Evolutionary conservation across 768 basidiomycete genomes (phyloP), one percentile per base, ranked within the genome.

Genomic region (Lentinula guzmanii): DNA sequence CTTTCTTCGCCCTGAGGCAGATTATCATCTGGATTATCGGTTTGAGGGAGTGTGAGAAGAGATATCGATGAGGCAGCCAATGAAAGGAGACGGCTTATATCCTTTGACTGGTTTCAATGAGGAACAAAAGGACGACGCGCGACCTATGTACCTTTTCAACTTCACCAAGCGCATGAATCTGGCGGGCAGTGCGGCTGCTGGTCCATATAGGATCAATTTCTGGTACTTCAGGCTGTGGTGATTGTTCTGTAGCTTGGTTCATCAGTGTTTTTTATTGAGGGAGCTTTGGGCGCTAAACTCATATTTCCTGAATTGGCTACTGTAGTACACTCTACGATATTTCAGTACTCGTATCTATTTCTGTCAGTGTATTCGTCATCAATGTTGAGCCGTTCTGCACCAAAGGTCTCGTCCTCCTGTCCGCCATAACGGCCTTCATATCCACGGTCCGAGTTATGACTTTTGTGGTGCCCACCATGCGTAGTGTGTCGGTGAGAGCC

Each of bases 1-100:
- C 91, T 80, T 72, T 93, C 91, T 62, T 87, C 91, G 43, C 90
- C 91, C 67, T 89, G 86, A 2, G 90, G 90, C 7, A 92, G 79
- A 60, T 75, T 78, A 57, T 89, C 87, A 6, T 83, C 83, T 3
- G 85, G 80, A 0, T 71, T 79, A 68, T 93, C 91, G 3, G 90
- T 91, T 72, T 92, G 91, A 1, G 91, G 91, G n/a, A 93, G 76
- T 1, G 91, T 87, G 52, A 93, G 79, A 55, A 92, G 79, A 6
- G 89, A 87, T 61, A 91, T 86, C 8, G 88, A 90, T 15, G 90
- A 89, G 7, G 87, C 88, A 5, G 90, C 91, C 24, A 91, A 75
- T 18, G 85, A 81, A 55, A 93, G 80, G 39, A 93, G 81, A 46
- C 86, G 86, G 55, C 85, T 86, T 66, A 92, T 89, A 70, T 91